Conservation (phyloP, 441 rosid genomes). For the Aquilaria agallochum region DNA sequence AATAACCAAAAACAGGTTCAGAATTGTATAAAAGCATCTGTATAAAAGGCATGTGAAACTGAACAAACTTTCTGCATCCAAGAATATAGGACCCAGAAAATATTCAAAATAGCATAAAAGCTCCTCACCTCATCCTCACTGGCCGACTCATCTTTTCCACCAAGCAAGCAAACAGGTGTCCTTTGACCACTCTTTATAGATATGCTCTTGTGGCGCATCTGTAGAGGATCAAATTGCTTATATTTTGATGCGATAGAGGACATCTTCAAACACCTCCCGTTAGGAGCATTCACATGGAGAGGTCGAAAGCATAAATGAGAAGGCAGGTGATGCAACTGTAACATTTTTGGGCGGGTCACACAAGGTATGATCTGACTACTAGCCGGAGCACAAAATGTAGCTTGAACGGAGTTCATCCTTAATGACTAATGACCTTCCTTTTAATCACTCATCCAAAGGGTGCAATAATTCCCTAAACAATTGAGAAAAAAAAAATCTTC, state of each 20-base stretch:
- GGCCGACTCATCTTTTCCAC: slow-evolving; percentile 50
- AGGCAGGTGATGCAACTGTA: slow-evolving; percentile 8
- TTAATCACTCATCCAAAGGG: too few relatives aligned
- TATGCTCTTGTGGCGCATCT: slow-evolving; percentile 14
- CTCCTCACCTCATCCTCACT: slow-evolving; percentile 32
- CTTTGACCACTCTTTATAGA: slow-evolving; percentile 23
- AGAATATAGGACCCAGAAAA: not conserved
- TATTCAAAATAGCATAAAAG: not conserved
- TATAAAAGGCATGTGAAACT: not conserved
- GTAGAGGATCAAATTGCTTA: slow-evolving; percentile 22
- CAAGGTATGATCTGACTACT: too few relatives aligned
- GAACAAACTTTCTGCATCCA: not conserved
- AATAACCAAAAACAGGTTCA: not conserved
- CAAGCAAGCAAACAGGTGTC: slow-evolving; percentile 39
- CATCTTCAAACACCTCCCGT: slow-evolving; percentile 20
- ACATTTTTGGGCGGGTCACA: not conserved
- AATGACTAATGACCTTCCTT: too few relatives aligned
- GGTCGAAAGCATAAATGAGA: slow-evolving; percentile 4
- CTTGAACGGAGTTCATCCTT: too few relatives aligned
- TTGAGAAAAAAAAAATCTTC: too few relatives aligned
- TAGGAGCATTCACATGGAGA: slow-evolving; percentile 5
- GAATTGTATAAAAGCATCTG: not conserved
- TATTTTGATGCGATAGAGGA: slow-evolving; percentile 15
- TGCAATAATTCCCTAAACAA: too few relatives aligned
- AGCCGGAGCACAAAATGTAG: too few relatives aligned